A percentile compares a stretch with the other conserved stretches of the same genome.
phyloP scores from a whole-genome alignment of 2,329 filamentous ascomycete genomes.

The Colletotrichum viniferum region DNA sequence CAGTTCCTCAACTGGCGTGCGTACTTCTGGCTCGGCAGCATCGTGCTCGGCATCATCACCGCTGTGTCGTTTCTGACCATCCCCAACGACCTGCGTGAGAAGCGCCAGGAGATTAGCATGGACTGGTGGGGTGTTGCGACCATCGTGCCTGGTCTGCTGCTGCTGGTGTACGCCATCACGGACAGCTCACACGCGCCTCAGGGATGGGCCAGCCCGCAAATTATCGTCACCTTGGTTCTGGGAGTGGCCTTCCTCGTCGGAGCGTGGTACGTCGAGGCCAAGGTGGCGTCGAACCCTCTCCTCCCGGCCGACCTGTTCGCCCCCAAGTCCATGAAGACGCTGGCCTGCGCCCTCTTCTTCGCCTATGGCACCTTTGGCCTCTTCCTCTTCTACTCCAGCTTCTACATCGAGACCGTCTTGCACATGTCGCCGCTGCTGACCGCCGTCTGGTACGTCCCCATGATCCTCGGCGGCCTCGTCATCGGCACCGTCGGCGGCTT shows the following conservation, averaged over 20 bases:
- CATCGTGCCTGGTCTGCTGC: conserved; percentile 61
- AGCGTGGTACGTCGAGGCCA: conserved; percentile 68
- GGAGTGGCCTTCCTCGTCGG: conserved; percentile 56
- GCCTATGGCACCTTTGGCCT: conserved; percentile 65
- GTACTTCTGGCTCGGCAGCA: conserved; percentile 71
- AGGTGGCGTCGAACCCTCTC: conserved; percentile 63
- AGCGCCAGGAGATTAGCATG: conserved; percentile 45
- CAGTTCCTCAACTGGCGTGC: conserved; percentile 68
- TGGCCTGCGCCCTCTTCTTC: conserved; percentile 61
- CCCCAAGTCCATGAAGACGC: conserved; percentile 64
- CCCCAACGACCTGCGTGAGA: conserved; percentile 34
- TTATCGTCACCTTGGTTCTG: conserved; percentile 62
- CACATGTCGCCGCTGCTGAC: conserved; percentile 63
- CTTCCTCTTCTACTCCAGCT: conserved; percentile 68
- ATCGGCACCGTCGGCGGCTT: conserved; percentile 68
- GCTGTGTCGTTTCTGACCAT: conserved; percentile 47
- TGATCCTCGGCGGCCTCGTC: conserved; percentile 70
- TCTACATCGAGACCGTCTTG: conserved; percentile 69
- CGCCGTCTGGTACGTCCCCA: conserved; percentile 71
- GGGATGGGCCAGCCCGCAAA: conserved; percentile 70
- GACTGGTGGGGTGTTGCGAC: conserved; percentile 63
- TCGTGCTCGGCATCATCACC: conserved; percentile 48
- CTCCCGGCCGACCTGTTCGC: conserved; percentile 67
- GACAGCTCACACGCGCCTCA: conserved; percentile 65
- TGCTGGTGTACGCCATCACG: conserved; percentile 72